phyloP scores from a whole-genome alignment of 441 rosid genomes.

The Mallotus japonicus region DNA sequence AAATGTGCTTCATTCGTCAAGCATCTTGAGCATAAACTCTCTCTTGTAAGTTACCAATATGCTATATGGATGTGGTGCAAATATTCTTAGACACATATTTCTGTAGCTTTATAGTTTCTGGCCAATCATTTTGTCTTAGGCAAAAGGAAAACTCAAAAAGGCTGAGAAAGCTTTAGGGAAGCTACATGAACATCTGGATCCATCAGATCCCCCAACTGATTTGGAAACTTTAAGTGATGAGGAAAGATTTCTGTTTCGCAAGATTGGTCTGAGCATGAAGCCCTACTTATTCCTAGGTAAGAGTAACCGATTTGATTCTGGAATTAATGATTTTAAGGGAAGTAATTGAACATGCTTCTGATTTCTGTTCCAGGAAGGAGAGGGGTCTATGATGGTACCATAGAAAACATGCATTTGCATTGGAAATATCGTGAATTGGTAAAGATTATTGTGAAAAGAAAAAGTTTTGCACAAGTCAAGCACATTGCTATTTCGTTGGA shows the following conservation, averaged over 20 bases:
- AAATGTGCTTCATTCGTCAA: slow-evolving; percentile 52
- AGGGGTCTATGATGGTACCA: slow-evolving; percentile 74
- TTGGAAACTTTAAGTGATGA: slow-evolving; percentile 73
- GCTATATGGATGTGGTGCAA: slow-evolving; percentile 1
- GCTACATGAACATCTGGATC: slow-evolving; percentile 65
- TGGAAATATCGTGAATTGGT: slow-evolving; percentile 90
- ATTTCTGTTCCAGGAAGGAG: slow-evolving; percentile 56
- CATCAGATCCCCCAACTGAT: slow-evolving; percentile 75
- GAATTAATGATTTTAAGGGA: slow-evolving; percentile 12
- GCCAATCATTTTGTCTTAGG: slow-evolving; percentile 40
- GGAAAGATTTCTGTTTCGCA: slow-evolving; percentile 76
- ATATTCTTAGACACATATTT: neutral
- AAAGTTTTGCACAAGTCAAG: slow-evolving; percentile 60
- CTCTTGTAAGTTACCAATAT: slow-evolving; percentile 47
- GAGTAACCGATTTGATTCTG: slow-evolving; percentile 24
- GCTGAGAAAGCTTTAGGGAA: slow-evolving; percentile 67
- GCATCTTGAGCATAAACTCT: slow-evolving; percentile 61
- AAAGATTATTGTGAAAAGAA: slow-evolving; percentile 63
- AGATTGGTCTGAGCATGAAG: slow-evolving; percentile 84
- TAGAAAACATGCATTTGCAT: slow-evolving; percentile 88
- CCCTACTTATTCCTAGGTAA: slow-evolving; percentile 80
- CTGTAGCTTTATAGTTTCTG: slow-evolving; percentile 2
- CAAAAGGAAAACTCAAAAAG: slow-evolving; percentile 56
- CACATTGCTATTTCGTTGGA: slow-evolving; percentile 73
- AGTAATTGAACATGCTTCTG: slow-evolving; percentile 12